Percentiles rank a stretch among this genome's conserved stretches.
Evolutionary conservation across 108 stramenopile species (phyloP).

Genomic region (Nitzschia sp.): DNA sequence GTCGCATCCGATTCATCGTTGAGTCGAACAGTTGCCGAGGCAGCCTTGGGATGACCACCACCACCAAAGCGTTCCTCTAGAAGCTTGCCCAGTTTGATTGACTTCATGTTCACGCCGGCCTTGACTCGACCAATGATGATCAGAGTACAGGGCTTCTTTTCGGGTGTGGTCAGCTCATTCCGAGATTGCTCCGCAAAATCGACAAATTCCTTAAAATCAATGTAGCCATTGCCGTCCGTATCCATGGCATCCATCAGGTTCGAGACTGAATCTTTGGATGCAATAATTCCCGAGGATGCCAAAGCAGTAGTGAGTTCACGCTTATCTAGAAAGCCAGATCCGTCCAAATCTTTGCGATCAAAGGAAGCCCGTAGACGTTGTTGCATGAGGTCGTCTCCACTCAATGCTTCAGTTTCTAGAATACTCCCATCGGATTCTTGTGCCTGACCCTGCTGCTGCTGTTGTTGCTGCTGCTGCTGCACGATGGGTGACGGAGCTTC

Average conservation of each 20-base stretch:
- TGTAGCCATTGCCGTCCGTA: slow-evolving; percentile 67
- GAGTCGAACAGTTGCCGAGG: slow-evolving; percentile 79
- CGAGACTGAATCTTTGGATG: slow-evolving; percentile 43
- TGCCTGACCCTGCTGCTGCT: slow-evolving; percentile 20
- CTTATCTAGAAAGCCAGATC: slow-evolving; percentile 67
- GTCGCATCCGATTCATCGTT: slow-evolving; percentile 71
- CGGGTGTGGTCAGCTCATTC: slow-evolving; percentile 9
- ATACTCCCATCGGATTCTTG: slow-evolving; percentile 11
- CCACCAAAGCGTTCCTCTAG: slow-evolving; percentile 81
- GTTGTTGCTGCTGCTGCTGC: slow-evolving; percentile 20
- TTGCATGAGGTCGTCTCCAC: slow-evolving; percentile 48
- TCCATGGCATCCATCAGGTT: slow-evolving; percentile 62
- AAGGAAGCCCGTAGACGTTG: slow-evolving; percentile 71
- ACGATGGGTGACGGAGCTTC: neutral
- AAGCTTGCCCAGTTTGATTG: slow-evolving; percentile 79
- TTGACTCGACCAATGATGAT: slow-evolving; percentile 87
- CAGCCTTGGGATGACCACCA: slow-evolving; percentile 86
- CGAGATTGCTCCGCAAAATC: slow-evolving; percentile 45
- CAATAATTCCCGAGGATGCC: slow-evolving; percentile 52
- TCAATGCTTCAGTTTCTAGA: slow-evolving; percentile 54
- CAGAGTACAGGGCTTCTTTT: slow-evolving; percentile 54
- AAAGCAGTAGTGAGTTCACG: slow-evolving; percentile 65
- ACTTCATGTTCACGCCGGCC: slow-evolving; percentile 77
- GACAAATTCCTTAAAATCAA: slow-evolving; percentile 83
- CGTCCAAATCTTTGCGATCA: slow-evolving; percentile 71